Conservation (phyloP, 1,139 yeast genomes). For the Saccharomycopsis hybrid region DNA sequence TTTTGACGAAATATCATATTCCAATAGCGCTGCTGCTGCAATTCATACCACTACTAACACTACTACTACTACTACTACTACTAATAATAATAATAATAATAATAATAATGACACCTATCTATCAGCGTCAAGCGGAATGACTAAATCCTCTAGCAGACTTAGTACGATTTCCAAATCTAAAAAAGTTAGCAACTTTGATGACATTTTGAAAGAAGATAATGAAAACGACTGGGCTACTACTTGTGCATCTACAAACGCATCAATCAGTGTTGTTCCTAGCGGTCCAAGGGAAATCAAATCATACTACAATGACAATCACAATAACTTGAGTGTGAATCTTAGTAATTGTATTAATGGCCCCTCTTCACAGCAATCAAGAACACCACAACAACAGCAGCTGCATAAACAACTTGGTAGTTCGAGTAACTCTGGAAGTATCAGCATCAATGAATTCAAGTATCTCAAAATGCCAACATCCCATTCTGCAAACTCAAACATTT, state of each 20-base stretch:
- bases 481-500: background rate
- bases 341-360: background rate
- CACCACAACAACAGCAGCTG: too few relatives aligned
- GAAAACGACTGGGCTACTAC: slow-evolving; percentile 20
- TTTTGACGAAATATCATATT: slow-evolving; percentile 3
- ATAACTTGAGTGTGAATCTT: background rate
- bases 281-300: slow-evolving; percentile 10
- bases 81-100: too few relatives aligned
- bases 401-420: background rate
- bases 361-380: background rate
- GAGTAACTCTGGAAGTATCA: background rate
- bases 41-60: too few relatives aligned
- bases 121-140: background rate
- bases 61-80: too few relatives aligned
- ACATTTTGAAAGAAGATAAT: slow-evolving; percentile 14
- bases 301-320: slow-evolving; percentile 2
- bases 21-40: too few relatives aligned
- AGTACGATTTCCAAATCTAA: slow-evolving; percentile 12
- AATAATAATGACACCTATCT: background rate
- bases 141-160: background rate
- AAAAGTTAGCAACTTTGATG: slow-evolving; percentile 14
- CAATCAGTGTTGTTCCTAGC: too few relatives aligned
- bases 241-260: background rate
- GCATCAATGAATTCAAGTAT: slow-evolving; percentile 10
- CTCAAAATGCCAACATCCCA: slow-evolving; percentile 9